phyloP scores from a whole-genome alignment of 768 basidiomycete species.

The Antrodiella citrinella region DNA sequence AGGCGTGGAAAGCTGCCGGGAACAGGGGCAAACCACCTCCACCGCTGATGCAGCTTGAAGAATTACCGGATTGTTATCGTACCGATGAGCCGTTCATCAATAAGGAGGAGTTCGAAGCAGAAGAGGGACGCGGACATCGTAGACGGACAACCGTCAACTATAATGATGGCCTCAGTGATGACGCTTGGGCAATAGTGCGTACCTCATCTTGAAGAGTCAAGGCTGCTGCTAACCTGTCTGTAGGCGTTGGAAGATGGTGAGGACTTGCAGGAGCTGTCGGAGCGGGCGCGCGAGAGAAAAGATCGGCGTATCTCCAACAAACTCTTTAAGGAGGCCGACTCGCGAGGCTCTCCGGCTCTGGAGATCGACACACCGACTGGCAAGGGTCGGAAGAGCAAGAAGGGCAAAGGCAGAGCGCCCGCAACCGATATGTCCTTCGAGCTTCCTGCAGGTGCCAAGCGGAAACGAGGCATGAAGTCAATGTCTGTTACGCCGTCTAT shows the following conservation, averaged over 20 bases:
- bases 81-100: constrained; percentile 72
- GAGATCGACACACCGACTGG: constrained; percentile 31
- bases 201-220: background rate
- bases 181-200: constrained; percentile 82
- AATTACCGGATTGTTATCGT: constrained; percentile 89
- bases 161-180: constrained; percentile 89
- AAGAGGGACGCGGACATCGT: constrained; percentile 81
- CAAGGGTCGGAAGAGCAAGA: constrained; percentile 52
- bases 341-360: constrained; percentile 15
- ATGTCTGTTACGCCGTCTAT: constrained; percentile 72
- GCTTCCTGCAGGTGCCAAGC: constrained; percentile 48
- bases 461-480: constrained; percentile 69
- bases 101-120: constrained; percentile 50
- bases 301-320: constrained; percentile 55
- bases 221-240: constrained; percentile 1
- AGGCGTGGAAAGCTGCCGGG: constrained; percentile 64
- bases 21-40: constrained; percentile 71
- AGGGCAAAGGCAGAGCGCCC: constrained; percentile 45
- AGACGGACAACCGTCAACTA: constrained; percentile 82
- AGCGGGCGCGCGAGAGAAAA: constrained; percentile 56
- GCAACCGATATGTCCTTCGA: constrained; percentile 27
- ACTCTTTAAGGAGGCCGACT: constrained; percentile 47
- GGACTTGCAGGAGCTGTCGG: constrained; percentile 66
- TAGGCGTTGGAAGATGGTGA: constrained; percentile 78
- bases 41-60: constrained; percentile 76